Percentiles rank a stretch among this genome's conserved stretches.
Evolutionary conservation across 305 asterid species (phyloP).

Genomic region (Vinca major): DNA sequence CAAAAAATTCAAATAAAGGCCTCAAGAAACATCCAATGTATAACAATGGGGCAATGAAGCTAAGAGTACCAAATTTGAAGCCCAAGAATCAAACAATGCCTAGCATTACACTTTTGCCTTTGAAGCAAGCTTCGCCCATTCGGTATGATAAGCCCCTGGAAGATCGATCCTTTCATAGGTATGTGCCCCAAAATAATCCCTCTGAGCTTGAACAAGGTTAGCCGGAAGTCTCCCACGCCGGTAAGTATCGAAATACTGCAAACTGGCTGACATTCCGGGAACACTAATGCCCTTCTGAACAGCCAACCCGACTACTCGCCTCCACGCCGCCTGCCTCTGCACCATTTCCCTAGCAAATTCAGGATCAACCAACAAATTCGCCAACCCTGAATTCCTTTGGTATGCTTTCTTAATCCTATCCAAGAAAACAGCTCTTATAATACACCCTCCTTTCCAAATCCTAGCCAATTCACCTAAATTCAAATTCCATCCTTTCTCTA

Average conservation of each 20-base stretch:
- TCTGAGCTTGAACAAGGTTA: conserved; percentile 86
- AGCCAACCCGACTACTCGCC: conserved; percentile 76
- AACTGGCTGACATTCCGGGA: conserved; percentile 83
- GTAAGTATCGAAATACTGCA: conserved; percentile 83
- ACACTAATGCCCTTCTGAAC: conserved; percentile 57
- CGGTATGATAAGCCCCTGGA: conserved; percentile 63
- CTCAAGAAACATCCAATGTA: conserved; percentile 22
- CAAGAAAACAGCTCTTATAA: conserved; percentile 81
- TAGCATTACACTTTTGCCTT: conserved; percentile 35
- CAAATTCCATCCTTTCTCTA: conserved; percentile 80
- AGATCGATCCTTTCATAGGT: conserved; percentile 71
- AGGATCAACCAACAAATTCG: conserved; percentile 76
- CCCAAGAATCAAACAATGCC: conserved; percentile 12
- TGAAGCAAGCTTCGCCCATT: conserved; percentile 83
- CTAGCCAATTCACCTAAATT: conserved; percentile 77
- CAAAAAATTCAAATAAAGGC: conserved; percentile 26
- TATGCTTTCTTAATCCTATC: conserved; percentile 86
- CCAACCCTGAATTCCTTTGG: conserved; percentile 56
- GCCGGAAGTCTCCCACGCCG: conserved; percentile 81
- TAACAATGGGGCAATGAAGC: conserved; percentile 23
- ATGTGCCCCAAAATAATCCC: conserved; percentile 93
- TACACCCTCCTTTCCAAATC: conserved; percentile 97
- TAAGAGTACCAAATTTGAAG: conserved; percentile 26
- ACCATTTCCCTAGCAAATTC: conserved; percentile 93
- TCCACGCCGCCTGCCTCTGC: conserved; percentile 89